Evolutionary conservation across 768 basidiomycete species (phyloP), one percentile per base, ranked within the genome.

Genomic region (Suillus spraguei): DNA sequence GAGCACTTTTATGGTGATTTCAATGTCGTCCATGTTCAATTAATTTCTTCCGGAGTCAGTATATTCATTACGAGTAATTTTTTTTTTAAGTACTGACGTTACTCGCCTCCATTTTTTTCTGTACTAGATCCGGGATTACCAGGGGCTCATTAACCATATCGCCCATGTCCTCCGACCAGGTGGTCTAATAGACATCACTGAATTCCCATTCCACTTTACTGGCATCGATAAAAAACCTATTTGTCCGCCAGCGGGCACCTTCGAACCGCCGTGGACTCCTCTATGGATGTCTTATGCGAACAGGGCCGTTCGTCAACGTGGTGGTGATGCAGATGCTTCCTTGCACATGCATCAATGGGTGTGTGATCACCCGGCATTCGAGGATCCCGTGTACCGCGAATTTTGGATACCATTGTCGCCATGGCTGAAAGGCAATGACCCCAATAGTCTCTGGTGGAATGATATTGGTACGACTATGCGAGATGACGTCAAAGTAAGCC

Each of bases 1-100:
- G 90, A 92, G 67, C 92, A 94, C 76, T 92, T 87, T 72, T 91
- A 89, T 69, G 87, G 87, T 11, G 83, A 87, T 64, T 93, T 92
- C 76, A 83, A 93, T 68, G 87, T 89, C 17, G 89, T 89, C 0
- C 91, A 92, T 69, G 83, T 85, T 38, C 86, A 88, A 28, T 82
- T 92, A 44, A 83, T 93, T 63, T 82, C 87, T 4, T 85, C 89
- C 28, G 92, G 92, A 42, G 91, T 92, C 69, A 71, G 89, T 78
- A 42, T 47, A n/a, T 35, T 38, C 35, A 44, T 58, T 53, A 17
- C 9, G 17, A 10, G 28, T 13, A 28, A 17, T 33, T 41, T 17
- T 54, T 32, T n/a, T 67, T 49, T 63, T 63, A 49, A 55, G 59
- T 62, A 59, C 63, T 44, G 47, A 63, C 53, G 28, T 56, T 60